A percentile compares a stretch with the other conserved stretches of the same genome.
Evolutionary conservation across 257 asterid species (phyloP).

Genomic region (Rhazya stricta): DNA sequence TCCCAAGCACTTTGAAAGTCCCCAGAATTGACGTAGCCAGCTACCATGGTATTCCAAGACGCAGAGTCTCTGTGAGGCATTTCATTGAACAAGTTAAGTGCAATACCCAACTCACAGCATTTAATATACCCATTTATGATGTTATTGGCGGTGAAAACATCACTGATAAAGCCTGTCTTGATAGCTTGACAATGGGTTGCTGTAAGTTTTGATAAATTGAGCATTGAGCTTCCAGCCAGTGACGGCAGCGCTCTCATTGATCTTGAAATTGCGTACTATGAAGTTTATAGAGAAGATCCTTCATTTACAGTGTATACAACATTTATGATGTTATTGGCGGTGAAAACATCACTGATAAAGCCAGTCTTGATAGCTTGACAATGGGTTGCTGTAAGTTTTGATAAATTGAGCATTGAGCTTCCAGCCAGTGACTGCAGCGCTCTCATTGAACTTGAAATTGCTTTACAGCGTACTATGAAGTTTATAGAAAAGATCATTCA

Average conservation of each 20-base stretch:
- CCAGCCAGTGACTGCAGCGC: constrained; percentile 35
- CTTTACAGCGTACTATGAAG: background rate
- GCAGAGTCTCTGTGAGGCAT: constrained; percentile 68
- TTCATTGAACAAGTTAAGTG: constrained; percentile 69
- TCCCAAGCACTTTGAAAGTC: constrained; percentile 49
- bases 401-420: constrained; percentile 29
- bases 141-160: constrained; percentile 50
- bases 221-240: constrained; percentile 29
- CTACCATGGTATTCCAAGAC: constrained; percentile 76
- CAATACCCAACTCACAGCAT: constrained; percentile 40
- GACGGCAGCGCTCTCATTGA: constrained; percentile 54
- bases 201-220: constrained; percentile 34
- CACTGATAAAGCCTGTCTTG: constrained; percentile 40
- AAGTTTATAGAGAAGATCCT: background rate
- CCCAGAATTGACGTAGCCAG: constrained; percentile 54
- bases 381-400: constrained; percentile 45
- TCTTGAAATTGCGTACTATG: background rate
- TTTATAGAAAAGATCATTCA: background rate
- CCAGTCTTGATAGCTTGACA: constrained; percentile 51
- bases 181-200: constrained; percentile 50
- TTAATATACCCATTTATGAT: constrained; percentile 46
- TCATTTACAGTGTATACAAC: constrained; percentile 1
- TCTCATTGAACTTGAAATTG: constrained; percentile 38
- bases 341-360: constrained; percentile 34
- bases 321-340: constrained; percentile 53